Evolutionary conservation across 306 rosid species (phyloP).

Genomic region (Vigna radiata): DNA sequence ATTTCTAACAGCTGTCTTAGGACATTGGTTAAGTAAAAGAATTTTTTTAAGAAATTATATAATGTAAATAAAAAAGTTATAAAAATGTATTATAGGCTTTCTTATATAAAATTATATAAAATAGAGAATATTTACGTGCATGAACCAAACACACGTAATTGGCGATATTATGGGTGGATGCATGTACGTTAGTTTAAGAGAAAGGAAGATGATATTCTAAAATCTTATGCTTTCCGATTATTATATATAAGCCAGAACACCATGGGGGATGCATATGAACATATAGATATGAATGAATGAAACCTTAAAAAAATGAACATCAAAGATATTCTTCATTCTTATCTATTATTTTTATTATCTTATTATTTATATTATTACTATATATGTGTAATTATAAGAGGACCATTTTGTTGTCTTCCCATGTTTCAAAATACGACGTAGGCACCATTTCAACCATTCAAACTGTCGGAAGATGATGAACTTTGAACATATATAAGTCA

Average conservation of each 20-base stretch:
- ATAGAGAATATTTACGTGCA: constrained; percentile 1
- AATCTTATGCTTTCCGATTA: background rate
- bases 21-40: no score
- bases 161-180: background rate
- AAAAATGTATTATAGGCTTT: no score
- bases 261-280: constrained; percentile 20
- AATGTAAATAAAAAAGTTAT: no score
- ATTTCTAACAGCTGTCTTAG: no score
- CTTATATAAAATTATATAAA: no score
- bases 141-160: background rate
- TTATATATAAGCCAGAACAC: background rate
- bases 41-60: no score
- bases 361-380: background rate
- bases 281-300: background rate
- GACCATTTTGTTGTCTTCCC: background rate
- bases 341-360: background rate
- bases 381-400: background rate
- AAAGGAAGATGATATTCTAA: background rate
- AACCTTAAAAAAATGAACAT: background rate
- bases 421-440: background rate
- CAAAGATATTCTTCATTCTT: background rate
- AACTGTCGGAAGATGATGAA: constrained; percentile 32
- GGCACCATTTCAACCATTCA: constrained; percentile 22
- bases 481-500: constrained; percentile 25
- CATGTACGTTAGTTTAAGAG: background rate